Evolutionary conservation across 1,284 basidiomycete genomes (phyloP), one percentile per base, ranked within the genome.

Genomic region (Ustilago xerochloae): DNA sequence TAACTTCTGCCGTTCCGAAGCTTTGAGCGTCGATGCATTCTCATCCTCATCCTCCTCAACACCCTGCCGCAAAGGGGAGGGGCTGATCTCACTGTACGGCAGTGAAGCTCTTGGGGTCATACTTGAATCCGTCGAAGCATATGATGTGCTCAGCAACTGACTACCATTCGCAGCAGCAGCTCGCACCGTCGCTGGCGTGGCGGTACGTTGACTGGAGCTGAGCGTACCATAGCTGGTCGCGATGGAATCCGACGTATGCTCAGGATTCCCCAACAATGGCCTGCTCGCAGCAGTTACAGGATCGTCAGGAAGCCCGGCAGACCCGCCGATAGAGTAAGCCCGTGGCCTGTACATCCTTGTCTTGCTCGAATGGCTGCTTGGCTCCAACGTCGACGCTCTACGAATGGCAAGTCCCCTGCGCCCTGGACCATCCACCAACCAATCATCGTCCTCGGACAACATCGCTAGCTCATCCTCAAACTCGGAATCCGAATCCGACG

Each of bases 381-480:
- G 59, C 26, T 65, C 62, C 45, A 69, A 18, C 30, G 77, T 79
- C 41, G 67, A 59, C 15, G 77, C 53, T 36, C 77, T 52, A 9
- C 72, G 54, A 26, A 77, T 63, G 13, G 71, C 75, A 26, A 75
- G 32, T 0, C 75, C 75, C 16, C 64, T 45, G 29, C 74, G 45
- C 2, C 39, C 47, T 3, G 65, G 46, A 2, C 60, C 56, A 24
- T 68, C 67, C 4, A 57, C 63, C 7, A 78, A 47, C 75, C 75
- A 80, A 22, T 74, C 76, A 29, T 78, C 69, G n/a, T 77, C 75
- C 16, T 80, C 78, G 24, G 73, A 73, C n/a, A 82, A 69, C 38
- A 73, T 63, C 24, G 80, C 80, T 39, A 82, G 51, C 63, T 81
- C 77, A 45, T 78, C 76, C 22, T 80, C 75, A 51, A 61, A 62